These are phyloP conservation scores for Megacollybia marginata DNA, from an alignment of 768 basidiomycete species.

Conservation along the genomic window DNA sequence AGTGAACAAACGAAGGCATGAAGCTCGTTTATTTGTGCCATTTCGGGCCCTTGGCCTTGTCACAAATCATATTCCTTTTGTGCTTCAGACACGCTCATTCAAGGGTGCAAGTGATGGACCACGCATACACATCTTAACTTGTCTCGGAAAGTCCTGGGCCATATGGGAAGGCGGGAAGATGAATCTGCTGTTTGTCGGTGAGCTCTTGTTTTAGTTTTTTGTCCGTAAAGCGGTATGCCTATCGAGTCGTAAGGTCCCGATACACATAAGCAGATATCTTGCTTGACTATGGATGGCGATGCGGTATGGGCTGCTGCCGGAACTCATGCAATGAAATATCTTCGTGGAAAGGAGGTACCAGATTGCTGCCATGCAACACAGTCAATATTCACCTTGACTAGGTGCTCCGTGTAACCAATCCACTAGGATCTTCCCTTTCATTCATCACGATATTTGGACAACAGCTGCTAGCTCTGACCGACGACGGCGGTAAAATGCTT, in stretches of 20 bases:
- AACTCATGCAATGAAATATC: constrained; percentile 61
- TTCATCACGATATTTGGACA: constrained; percentile 76
- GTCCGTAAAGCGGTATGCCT: constrained; percentile 4
- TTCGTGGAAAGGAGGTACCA: constrained; percentile 80
- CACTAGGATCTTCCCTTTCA: constrained; percentile 50
- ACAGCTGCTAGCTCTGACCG: constrained; percentile 71
- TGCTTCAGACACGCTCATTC: constrained; percentile 74
- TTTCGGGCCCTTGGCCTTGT: constrained; percentile 94
- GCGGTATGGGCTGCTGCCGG: constrained; percentile 80
- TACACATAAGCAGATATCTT: constrained; percentile 61
- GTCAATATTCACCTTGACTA: constrained; percentile 5
- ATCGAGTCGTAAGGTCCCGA: constrained; percentile 62
- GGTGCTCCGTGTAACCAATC: constrained; percentile 57
- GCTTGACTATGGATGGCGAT: constrained; percentile 77
- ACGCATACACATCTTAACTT: constrained; percentile 76
- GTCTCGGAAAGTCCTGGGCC: constrained; percentile 86
- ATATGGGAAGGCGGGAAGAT: constrained; percentile 96
- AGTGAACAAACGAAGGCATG: constrained; percentile 16
- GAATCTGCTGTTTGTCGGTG: constrained; percentile 88
- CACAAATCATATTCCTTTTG: constrained; percentile 86
- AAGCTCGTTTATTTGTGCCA: constrained; percentile 72
- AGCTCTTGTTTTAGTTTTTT: constrained; percentile 25
- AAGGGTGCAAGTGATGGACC: constrained; percentile 85
- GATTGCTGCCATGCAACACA: not conserved
- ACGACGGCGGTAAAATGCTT: constrained; percentile 70